phyloP scores from a whole-genome alignment of 2,329 filamentous ascomycete species.

The Colletotrichum lini region DNA sequence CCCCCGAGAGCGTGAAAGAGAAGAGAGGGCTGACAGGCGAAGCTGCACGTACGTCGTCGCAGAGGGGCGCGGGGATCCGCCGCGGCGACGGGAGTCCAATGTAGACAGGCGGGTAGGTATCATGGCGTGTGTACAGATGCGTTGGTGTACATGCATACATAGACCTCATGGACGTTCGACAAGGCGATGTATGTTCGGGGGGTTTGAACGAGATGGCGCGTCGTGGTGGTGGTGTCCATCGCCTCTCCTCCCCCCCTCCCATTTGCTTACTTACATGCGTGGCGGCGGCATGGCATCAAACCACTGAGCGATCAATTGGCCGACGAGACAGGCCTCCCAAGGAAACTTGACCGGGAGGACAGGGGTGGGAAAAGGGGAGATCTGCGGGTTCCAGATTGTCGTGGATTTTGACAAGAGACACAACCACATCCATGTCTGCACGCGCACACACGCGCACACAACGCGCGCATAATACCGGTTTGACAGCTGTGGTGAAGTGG shows the following conservation, averaged over 20 bases:
- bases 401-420: background rate
- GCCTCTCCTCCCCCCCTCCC: background rate
- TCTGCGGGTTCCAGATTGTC: background rate
- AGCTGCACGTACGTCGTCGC: background rate
- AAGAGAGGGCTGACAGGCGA: background rate
- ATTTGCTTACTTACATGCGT: too few relatives aligned
- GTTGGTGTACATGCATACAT: background rate
- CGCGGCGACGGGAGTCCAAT: conserved; percentile 6
- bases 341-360: too few relatives aligned
- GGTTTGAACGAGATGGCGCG: background rate
- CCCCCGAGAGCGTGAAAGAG: background rate
- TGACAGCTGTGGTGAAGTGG: conserved; percentile 19
- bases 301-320: background rate
- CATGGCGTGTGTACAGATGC: too few relatives aligned
- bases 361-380: background rate
- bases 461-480: conserved; percentile 12
- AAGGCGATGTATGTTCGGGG: background rate
- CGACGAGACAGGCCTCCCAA: background rate
- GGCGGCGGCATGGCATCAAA: too few relatives aligned
- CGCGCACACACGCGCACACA: background rate
- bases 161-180: background rate
- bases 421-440: too few relatives aligned
- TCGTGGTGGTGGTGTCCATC: too few relatives aligned
- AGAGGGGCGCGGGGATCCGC: conserved; percentile 17
- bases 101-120: background rate